Base-by-base conservation (phyloP, 1,139 yeast species). In the Hemisphaericaspora lyxosophila region DNA sequence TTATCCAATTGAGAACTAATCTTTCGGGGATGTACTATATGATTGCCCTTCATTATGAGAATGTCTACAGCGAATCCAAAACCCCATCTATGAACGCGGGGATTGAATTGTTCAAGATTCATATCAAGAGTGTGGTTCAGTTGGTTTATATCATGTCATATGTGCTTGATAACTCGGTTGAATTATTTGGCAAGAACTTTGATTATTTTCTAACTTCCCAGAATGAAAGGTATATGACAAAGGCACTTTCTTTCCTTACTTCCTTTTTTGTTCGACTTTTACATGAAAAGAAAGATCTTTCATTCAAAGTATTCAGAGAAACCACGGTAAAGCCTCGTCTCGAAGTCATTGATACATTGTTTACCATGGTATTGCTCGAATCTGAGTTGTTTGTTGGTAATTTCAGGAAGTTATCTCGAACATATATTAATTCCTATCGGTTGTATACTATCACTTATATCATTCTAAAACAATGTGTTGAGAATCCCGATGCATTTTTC, bases 321-420 rank as follows among this genome's bases (percentile, higher is more conserved):
- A 55, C 62, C 28, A 40, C 52, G 31, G 36, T 51, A 16, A 48
- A 50, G 17, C 53, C 53, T 24, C 51, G 74, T 24, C 49, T 64
- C n/a, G 66, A 64, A 27, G 65, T 64, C 3, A 55, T 66, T 13
- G 68, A 68, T 42, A 50, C 49, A 12, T 53, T 71, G 30, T 69
- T 69, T 41, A 55, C 54, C n/a, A 53, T 64, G 39, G 61, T 66
- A 5, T 49, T 71, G 19, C 46, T 60, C 3, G 75, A 71, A 43
- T 69, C 75, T 1, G 77, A 71, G 41, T 52, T 70, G 13, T 71
- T 71, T 49, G 73, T 71, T 27, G 76, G 76, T 2, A 64, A 66
- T 44, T 70, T 71, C 54, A 46, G 71, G 18, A 62, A 60, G 30
- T 55, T 71, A 45, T 65, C 74, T 45, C 48, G 60, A 23, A 58